Evolutionary conservation across 768 basidiomycete species (phyloP), one percentile per base, ranked within the genome.

Genomic region (Lenzites betulinus): DNA sequence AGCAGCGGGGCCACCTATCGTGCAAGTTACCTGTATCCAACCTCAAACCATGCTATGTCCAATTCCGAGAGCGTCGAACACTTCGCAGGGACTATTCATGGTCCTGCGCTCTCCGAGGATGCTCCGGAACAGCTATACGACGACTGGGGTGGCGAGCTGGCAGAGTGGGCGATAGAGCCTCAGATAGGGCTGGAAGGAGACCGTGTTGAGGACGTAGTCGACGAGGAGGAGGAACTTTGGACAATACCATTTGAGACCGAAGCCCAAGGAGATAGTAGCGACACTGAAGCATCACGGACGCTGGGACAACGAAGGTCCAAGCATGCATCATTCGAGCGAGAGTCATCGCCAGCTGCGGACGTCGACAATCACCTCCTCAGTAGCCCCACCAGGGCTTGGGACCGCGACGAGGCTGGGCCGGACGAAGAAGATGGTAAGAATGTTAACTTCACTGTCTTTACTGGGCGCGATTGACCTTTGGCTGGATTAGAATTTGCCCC

Each of bases 91-190:
- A 49, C 56, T 22, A 30, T 62, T 2, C 64, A 65, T 38, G 64
- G 64, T 1, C 61, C 60, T 3, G 57, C 57, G 1, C 58, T 65
- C 15, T 22, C 30, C 20, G 36, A 43, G 0, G 64, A 65, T 38
- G 6, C 18, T 1, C 41, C 39, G 2, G 43, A 59, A 11, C 60
- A 59, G 36, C 39, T 65, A 15, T 65, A 62, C 22, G 57, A 62
- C 35, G 50, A 65, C 53, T 65, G 41, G 42, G 52, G 52, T 20
- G 58, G 62, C 7, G 18, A 49, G n/a, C n/a, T 59, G 18, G 64
- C 25, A 15, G 35, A 7, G 35, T 36, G 35, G 35, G 35, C n/a
- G n/a, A n/a, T n/a, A n/a, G 35, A 36, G 7, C 35, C 35, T 7
- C 35, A 36, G 35, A 13, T 7, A 13, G 13, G 7, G 18, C 6